Evolutionary conservation across 805 yeast genomes (phyloP), one percentile per base, ranked within the genome.

Genomic region (Cephaloascus albidus): DNA sequence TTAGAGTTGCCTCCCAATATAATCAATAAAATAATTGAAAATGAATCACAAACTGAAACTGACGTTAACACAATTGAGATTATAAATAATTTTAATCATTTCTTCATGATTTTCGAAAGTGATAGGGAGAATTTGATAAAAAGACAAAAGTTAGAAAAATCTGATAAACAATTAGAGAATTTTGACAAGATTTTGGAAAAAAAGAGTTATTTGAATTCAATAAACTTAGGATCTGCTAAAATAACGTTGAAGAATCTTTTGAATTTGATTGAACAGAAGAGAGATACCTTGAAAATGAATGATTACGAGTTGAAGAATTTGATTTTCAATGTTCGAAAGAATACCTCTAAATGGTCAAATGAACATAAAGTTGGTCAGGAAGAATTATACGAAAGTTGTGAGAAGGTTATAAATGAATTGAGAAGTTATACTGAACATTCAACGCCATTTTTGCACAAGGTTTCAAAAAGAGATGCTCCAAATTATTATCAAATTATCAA

Each of bases 381-480:
- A 55, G 99, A 94, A 57, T 70, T 93, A 18, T 93, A 93, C 53
- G 98, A 94, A 50, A 96, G 97, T 0, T 90, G 97, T 52, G 99
- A 93, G 51, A 89, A 88, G 53, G 98, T 93, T 1, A 89, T 90
- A 0, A 64, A 81, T 46, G 97, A 93, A 51, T 64, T 93, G 26
- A 72, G 98, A 53, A 85, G 90, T 4, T 86, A 83, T 49, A 90
- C 98, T 0, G 97, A 93, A 53, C 97, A 93, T 60, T 88, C 97
- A 0, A 88, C 97, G 1, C 95, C 97, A 0, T 93, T 93, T 53
- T 68, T 93, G 47, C 93, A 89, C 61, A 85, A 86, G 54, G 99
- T 93, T n/a, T 86, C 93, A 42, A 93, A 93, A 55, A 73, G 98
- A 40, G 99, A 93, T 52, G 99, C 99, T 0, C 99, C 98, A 5